phyloP scores from a whole-genome alignment of 1,284 basidiomycete genomes.

The Marasmius fiardii region DNA sequence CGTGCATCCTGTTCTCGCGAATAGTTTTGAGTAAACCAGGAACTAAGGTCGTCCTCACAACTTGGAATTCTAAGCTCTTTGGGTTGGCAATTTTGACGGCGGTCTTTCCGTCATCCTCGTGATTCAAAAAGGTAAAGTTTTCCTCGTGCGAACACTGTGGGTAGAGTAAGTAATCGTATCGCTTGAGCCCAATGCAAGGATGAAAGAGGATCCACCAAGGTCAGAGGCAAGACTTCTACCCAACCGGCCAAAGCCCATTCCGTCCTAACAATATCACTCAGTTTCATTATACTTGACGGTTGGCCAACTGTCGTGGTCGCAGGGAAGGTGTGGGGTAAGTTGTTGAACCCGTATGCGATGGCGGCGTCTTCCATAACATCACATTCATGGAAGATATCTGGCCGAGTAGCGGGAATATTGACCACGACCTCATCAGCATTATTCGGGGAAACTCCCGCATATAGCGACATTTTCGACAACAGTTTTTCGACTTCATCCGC shows the following conservation, averaged over 20 bases:
- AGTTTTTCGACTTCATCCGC: slow-evolving; percentile 60
- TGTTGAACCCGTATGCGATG: slow-evolving; percentile 98
- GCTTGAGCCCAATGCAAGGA: neutral
- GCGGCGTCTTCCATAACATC: slow-evolving; percentile 99
- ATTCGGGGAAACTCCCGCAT: slow-evolving; percentile 44
- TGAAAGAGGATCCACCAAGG: slow-evolving; percentile 66
- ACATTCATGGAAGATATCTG: slow-evolving; percentile 97
- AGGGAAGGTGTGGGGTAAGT: slow-evolving; percentile 90
- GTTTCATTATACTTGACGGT: slow-evolving; percentile 86
- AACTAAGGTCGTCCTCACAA: slow-evolving; percentile 92
- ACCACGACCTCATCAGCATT: slow-evolving; percentile 71
- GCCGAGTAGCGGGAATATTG: slow-evolving; percentile 85
- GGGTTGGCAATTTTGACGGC: slow-evolving; percentile 95
- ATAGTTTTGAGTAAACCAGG: slow-evolving; percentile 96
- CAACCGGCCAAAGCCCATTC: slow-evolving; percentile 96
- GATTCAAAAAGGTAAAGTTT: slow-evolving; percentile 93
- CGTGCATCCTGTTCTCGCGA: slow-evolving; percentile 93
- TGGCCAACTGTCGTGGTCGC: slow-evolving; percentile 95
- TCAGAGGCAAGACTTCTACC: slow-evolving; percentile 93
- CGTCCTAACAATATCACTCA: slow-evolving; percentile 84
- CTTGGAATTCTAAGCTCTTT: slow-evolving; percentile 97
- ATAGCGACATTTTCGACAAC: slow-evolving; percentile 75
- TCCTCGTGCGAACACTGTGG: slow-evolving; percentile 95
- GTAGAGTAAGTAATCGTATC: slow-evolving; percentile 2
- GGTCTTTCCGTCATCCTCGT: slow-evolving; percentile 73